Base-by-base conservation (phyloP, 345 rosid species). In the Eucalyptus pauciflora region DNA sequence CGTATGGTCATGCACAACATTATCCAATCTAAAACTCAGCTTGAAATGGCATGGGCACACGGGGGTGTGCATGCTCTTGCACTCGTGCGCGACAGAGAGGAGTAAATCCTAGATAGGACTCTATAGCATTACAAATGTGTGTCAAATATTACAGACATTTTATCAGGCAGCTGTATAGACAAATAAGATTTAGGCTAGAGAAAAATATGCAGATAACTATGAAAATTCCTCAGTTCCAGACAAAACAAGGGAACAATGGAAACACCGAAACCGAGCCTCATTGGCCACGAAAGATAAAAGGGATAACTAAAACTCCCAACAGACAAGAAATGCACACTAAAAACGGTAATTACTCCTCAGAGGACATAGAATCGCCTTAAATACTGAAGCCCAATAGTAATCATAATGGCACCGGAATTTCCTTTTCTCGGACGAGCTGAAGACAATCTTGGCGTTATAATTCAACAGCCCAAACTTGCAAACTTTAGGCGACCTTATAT, bases 371-470 rank as follows among this genome's bases (percentile, higher is more conserved):
- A 79, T 69, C 88, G 96, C 99, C 98, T 96, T 94, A 91, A 97
- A 96, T 64, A 97, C 95, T 81, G 99, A 97, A 87, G 98, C 96
- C 98, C 98, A 97, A 83, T 97, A 96, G 91, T 97, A 97, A 91
- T 97, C 99, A 92, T 93, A 94, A 50, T 94, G 99, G 90, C 99
- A 96, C 45, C 97, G 94, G 93, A 96, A 96, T 90, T 93, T 95
- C 92, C 92, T 96, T 87, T 91, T 93, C 69, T 94, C 93, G n/a
- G 92, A 94, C 85, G 96, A 96, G 85, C 94, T 92, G 89, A 96
- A 93, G 45, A 95, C 95, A 88, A 93, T 94, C 92, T 94, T 95
- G 48, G 98, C 94, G 90, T 95, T 96, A 88, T 90, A 91, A 90
- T 96, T 95, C 93, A 96, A 91, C 52, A 95, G 71, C 87, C 99